Evolutionary conservation across 306 rosid genomes (phyloP).

Genomic region (Argentina anserina): DNA sequence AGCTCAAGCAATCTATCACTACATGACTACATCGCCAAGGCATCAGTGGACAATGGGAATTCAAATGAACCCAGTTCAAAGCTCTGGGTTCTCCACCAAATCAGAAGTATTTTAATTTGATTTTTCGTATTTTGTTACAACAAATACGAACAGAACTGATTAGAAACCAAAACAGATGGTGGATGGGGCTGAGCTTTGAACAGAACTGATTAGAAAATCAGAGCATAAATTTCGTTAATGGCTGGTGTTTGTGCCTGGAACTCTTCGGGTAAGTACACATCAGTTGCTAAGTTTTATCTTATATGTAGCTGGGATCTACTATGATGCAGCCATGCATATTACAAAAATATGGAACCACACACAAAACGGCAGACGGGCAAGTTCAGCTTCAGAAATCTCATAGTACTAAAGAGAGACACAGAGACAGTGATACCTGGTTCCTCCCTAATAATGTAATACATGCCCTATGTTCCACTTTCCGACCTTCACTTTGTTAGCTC

Average conservation of each 20-base stretch:
- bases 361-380: background rate
- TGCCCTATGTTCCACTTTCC: constrained; percentile 4
- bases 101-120: too few species aligned
- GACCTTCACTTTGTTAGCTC: background rate
- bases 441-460: background rate
- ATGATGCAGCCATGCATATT: background rate
- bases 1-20: background rate
- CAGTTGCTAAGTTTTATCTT: background rate
- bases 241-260: background rate
- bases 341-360: background rate
- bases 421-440: background rate
- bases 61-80: too few species aligned
- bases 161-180: background rate
- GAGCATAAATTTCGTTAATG: background rate
- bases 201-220: background rate
- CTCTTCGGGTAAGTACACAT: background rate
- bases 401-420: background rate
- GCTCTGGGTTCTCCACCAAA: too few species aligned
- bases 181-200: too few species aligned
- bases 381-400: background rate
- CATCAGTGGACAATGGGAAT: too few species aligned
- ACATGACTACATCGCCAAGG: too few species aligned
- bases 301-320: background rate
- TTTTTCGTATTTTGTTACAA: too few species aligned
- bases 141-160: too few species aligned